Conservation (phyloP, 1,284 basidiomycete species). For the Tetrapyrgos nigripes region DNA sequence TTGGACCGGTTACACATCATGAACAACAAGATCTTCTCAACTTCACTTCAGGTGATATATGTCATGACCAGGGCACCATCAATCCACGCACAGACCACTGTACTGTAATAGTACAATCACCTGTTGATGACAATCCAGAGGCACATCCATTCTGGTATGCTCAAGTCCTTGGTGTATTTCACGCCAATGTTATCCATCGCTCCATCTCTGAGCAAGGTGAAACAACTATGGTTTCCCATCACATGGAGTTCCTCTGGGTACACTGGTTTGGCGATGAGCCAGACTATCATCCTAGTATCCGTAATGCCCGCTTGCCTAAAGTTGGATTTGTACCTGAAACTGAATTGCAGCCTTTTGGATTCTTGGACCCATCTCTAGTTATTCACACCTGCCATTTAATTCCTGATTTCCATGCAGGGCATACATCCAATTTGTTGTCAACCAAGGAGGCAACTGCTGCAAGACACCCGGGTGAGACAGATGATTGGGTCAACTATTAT, state of each 20-base stretch:
- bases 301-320: constrained; percentile 14
- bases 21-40: constrained; percentile 28
- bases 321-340: constrained; percentile 27
- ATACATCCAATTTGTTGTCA: constrained; percentile 17
- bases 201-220: constrained; percentile 16
- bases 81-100: constrained; percentile 19
- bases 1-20: constrained; percentile 20
- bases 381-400: constrained; percentile 33
- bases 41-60: constrained; percentile 35
- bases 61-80: constrained; percentile 28
- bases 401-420: constrained; percentile 28
- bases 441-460: constrained; percentile 6
- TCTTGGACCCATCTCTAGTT: constrained; percentile 33
- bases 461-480: constrained; percentile 7
- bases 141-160: constrained; percentile 17
- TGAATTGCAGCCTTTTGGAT: constrained; percentile 32
- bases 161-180: constrained; percentile 20
- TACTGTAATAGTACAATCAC: constrained; percentile 25
- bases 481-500: constrained; percentile 29
- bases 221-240: background rate
- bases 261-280: constrained; percentile 2
- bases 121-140: constrained; percentile 11
- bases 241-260: constrained; percentile 14
- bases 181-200: constrained; percentile 32
- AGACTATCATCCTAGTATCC: background rate